These are phyloP conservation scores for Syncephalastrum racemosum DNA, from an alignment of 371 early-diverging fungal species.

Conservation along the genomic window DNA sequence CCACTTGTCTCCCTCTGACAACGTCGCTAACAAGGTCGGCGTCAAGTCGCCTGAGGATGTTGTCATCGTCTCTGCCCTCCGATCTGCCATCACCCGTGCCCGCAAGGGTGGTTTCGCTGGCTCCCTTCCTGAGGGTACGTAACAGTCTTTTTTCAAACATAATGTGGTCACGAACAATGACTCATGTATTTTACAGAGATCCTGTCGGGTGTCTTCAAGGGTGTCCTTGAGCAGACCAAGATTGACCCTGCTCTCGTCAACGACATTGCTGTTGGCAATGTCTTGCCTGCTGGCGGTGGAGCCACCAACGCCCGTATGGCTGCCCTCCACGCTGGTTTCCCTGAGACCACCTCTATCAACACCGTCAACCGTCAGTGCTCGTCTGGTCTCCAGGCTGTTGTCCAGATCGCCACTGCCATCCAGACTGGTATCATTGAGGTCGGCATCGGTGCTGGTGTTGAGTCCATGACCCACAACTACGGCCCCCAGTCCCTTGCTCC, in stretches of 20 bases:
- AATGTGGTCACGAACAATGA: not conserved
- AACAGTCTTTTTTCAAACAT: not conserved
- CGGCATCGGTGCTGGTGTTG: constrained; percentile 98
- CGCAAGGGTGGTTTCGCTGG: constrained; percentile 95
- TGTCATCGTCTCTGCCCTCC: constrained; percentile 84
- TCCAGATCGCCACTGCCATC: constrained; percentile 89
- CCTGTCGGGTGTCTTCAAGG: constrained; percentile 85
- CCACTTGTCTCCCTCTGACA: constrained; percentile 61
- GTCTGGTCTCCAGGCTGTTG: constrained; percentile 94
- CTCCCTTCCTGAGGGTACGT: constrained; percentile 69
- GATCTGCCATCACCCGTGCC: constrained; percentile 91
- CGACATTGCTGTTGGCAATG: constrained; percentile 95
- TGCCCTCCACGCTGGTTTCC: constrained; percentile 92
- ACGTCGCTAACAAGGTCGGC: constrained; percentile 65
- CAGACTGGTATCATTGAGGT: constrained; percentile 90
- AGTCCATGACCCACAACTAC: constrained; percentile 95
- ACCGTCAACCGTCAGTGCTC: constrained; percentile 98
- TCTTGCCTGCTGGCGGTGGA: constrained; percentile 91
- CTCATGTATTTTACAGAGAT: constrained; percentile 63
- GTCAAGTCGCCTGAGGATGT: constrained; percentile 84
- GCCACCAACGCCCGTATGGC: constrained; percentile 96
- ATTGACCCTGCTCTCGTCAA: constrained; percentile 90
- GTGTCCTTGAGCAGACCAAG: constrained; percentile 72
- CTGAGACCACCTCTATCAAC: constrained; percentile 77
- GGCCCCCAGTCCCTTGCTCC: constrained; percentile 75